A percentile compares a stretch with the other conserved stretches of the same genome.
These are phyloP conservation scores for Saprolegnia diclina DNA, from an alignment of 352 stramenopile genomes.

Conservation along the genomic window DNA sequence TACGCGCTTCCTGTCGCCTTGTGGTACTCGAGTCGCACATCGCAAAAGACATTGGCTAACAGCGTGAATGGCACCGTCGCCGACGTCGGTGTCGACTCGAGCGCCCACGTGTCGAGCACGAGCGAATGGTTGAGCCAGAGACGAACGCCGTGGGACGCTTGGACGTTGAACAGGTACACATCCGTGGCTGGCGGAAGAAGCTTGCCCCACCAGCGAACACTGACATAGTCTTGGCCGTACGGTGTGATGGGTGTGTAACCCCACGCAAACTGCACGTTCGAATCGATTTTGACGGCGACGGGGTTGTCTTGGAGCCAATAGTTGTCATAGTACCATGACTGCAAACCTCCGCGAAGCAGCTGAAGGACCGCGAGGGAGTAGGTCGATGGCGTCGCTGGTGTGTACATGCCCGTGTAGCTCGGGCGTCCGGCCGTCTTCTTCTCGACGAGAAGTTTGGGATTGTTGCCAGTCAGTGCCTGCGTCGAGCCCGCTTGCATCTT, in stretches of 20 bases:
- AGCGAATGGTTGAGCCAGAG: constrained; percentile 92
- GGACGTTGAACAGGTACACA: constrained; percentile 90
- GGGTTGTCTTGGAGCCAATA: constrained; percentile 92
- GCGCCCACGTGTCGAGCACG: constrained; percentile 89
- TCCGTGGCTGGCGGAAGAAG: constrained; percentile 72
- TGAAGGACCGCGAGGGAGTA: constrained; percentile 91
- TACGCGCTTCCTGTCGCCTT: constrained; percentile 88
- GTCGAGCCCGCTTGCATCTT: constrained; percentile 61
- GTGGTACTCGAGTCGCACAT: constrained; percentile 93
- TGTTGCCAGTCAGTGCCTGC: constrained; percentile 75
- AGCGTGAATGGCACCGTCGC: constrained; percentile 35
- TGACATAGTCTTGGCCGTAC: constrained; percentile 94
- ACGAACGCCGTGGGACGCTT: constrained; percentile 87
- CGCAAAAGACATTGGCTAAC: constrained; percentile 74
- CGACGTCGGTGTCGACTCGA: constrained; percentile 30
- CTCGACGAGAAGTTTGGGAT: constrained; percentile 59
- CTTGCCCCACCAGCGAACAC: constrained; percentile 93
- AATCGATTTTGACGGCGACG: constrained; percentile 82
- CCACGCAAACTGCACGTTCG: constrained; percentile 84
- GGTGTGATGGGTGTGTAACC: constrained; percentile 87
- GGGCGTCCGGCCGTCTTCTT: constrained; percentile 90
- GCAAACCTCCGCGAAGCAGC: constrained; percentile 84
- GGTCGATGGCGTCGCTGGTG: constrained; percentile 51
- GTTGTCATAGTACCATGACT: constrained; percentile 93
- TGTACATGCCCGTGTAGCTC: constrained; percentile 90